Evolutionary conservation across 805 yeast species (phyloP), one percentile per base, ranked within the genome.

Genomic region (Saturnispora ahearnii): DNA sequence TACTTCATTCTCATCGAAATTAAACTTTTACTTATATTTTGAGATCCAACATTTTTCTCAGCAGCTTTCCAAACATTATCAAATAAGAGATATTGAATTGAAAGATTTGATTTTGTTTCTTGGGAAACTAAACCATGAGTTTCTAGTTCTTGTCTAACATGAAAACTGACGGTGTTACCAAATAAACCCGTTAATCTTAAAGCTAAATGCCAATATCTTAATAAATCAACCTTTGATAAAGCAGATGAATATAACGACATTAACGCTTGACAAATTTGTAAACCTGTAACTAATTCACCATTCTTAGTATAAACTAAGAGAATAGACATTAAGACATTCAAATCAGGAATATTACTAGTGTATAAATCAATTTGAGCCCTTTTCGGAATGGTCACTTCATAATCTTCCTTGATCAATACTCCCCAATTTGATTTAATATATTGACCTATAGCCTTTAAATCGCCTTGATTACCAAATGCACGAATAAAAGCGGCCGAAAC

Each of bases 281-380:
- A 44, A 5, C 46, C 69, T 37, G 59, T 55, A 13, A 56, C 30
- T 9, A 65, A 50, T 15, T 63, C 57, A 30, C 58, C 57, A 46
- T 66, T 65, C 50, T 59, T 59, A 6, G 62, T 49, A 51, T 62
- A 67, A 0, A 69, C 58, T 12, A 59, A 52, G 1, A 68, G 37
- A 3, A 69, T 58, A 8, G 65, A 59, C 11, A 55, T 54, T 26
- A 69, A 54, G 3, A 56, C 50, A 9, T 50, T 41, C 26, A 49
- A 50, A 46, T 59, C 50, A 5, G 73, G 73, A 15, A 15, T 12
- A 43, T 43, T 43, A 7, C 18, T 43, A 30, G 45, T 21, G 15
- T 36, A 29, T 29, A 38, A 38, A 24, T 22, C 10, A 12, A 26
- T 13, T n/a, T 41, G 26, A 7, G 28, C 6, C 28, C 28, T 41